Evolutionary conservation across 1,284 basidiomycete genomes (phyloP).

Genomic region (Coniophora puteana): DNA sequence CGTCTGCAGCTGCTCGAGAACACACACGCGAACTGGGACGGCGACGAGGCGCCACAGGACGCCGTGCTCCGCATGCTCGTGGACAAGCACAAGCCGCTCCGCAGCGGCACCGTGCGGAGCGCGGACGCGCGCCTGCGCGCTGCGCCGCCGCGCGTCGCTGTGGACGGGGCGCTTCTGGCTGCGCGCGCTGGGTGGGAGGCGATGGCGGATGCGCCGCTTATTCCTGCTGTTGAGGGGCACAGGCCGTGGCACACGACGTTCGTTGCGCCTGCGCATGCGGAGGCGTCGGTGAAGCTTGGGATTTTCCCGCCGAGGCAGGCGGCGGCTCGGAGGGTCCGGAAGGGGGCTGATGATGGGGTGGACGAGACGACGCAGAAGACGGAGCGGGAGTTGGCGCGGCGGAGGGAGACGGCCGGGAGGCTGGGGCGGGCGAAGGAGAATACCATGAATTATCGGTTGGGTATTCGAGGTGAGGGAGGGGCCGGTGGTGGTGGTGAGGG

Average conservation of each 20-base stretch:
- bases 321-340: conserved; percentile 13
- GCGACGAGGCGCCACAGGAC: conserved; percentile 71
- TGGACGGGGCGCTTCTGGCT: conserved; percentile 6
- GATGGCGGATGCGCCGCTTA: conserved; percentile 39
- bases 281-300: conserved; percentile 50
- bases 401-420: conserved; percentile 49
- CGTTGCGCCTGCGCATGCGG: conserved; percentile 53
- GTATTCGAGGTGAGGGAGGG: conserved; percentile 39
- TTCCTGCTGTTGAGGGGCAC: conserved; percentile 53
- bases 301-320: conserved; percentile 36
- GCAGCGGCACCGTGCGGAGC: conserved; percentile 56
- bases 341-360: conserved; percentile 29
- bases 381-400: conserved; percentile 50
- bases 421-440: conserved; percentile 68
- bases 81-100: conserved; percentile 80
- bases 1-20: conserved; percentile 31
- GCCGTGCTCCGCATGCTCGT: conserved; percentile 81
- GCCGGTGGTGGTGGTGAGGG: conserved; percentile 25
- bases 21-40: conserved; percentile 66
- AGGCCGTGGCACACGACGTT: conserved; percentile 71
- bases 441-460: conserved; percentile 72
- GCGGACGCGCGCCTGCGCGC: conserved; percentile 75
- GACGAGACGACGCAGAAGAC: conserved; percentile 50
- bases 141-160: conserved; percentile 33
- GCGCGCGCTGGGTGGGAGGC: conserved; percentile 10